Evolutionary conservation across 2,329 filamentous ascomycete species (phyloP).

Genomic region (Alternaria rosae): DNA sequence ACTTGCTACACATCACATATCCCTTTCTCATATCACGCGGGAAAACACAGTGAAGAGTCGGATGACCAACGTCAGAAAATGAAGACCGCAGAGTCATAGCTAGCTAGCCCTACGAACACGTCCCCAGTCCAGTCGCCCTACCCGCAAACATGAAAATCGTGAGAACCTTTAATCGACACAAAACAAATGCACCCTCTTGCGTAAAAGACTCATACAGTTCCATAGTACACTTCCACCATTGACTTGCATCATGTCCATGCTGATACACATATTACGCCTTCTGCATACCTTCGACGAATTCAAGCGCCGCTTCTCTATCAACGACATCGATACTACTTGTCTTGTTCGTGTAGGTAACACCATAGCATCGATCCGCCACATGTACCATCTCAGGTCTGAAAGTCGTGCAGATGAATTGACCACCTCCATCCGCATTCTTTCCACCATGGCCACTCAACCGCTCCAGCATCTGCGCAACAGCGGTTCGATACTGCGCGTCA

Average conservation of each 20-base stretch:
- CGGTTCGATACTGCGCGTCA: constrained; percentile 96
- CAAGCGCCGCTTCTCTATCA: constrained; percentile 82
- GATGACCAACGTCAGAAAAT: not conserved
- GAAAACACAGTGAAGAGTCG: not conserved
- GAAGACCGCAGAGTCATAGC: not conserved
- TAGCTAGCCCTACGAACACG: not conserved
- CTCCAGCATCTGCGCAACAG: constrained; percentile 87
- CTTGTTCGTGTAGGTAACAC: constrained; percentile 90
- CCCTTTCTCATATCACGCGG: not conserved
- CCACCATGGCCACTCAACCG: constrained; percentile 53
- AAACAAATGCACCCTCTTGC: not conserved
- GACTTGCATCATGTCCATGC: not conserved
- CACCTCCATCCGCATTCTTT: constrained; percentile 57
- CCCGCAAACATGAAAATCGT: not conserved
- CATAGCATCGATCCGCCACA: constrained; percentile 97
- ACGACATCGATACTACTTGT: constrained; percentile 94
- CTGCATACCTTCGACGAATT: constrained; percentile 90
- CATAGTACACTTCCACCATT: not conserved
- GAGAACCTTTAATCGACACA: not conserved
- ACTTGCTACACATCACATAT: not conserved
- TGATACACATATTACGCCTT: constrained; percentile 21
- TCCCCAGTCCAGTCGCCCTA: not conserved
- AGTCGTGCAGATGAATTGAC: constrained; percentile 97
- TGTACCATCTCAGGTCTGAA: constrained; percentile 96
- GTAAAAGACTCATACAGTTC: not conserved